Conservation (phyloP, 2,329 filamentous ascomycete genomes). For the Chrysosporium keratinophilum region DNA sequence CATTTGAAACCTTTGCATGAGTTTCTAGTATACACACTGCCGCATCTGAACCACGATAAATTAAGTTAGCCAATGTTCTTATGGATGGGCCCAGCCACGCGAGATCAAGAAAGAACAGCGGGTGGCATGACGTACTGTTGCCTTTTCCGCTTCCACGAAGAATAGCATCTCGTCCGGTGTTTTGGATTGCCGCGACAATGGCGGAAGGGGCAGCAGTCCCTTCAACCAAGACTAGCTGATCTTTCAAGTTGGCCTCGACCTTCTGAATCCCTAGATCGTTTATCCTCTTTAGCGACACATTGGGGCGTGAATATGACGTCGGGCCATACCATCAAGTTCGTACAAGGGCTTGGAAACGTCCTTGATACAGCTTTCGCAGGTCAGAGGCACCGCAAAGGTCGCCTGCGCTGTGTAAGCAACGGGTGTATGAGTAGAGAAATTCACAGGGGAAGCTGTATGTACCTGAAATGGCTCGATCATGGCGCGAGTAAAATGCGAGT, state of each 20-base stretch:
- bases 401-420: slow-evolving; percentile 47
- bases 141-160: slow-evolving; percentile 76
- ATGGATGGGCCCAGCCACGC: neutral
- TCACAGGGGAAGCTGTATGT: slow-evolving; percentile 17
- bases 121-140: slow-evolving; percentile 50
- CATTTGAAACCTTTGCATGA: slow-evolving; percentile 51
- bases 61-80: too few relatives aligned
- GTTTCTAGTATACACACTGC: slow-evolving; percentile 92
- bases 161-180: slow-evolving; percentile 86
- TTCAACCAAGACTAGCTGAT: slow-evolving; percentile 74
- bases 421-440: neutral
- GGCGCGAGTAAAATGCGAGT: slow-evolving; percentile 10
- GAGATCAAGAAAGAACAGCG: slow-evolving; percentile 5
- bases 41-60: slow-evolving; percentile 43
- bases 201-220: slow-evolving; percentile 82
- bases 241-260: slow-evolving; percentile 68
- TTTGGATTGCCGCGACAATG: slow-evolving; percentile 80
- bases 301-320: neutral
- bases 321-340: slow-evolving; percentile 52
- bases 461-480: slow-evolving; percentile 42
- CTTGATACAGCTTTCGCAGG: slow-evolving; percentile 80
- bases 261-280: slow-evolving; percentile 59
- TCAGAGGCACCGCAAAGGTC: slow-evolving; percentile 87
- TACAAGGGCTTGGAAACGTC: slow-evolving; percentile 70
- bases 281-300: neutral